phyloP scores from a whole-genome alignment of 2,329 filamentous ascomycete genomes.

The Beauveria asiatica region DNA sequence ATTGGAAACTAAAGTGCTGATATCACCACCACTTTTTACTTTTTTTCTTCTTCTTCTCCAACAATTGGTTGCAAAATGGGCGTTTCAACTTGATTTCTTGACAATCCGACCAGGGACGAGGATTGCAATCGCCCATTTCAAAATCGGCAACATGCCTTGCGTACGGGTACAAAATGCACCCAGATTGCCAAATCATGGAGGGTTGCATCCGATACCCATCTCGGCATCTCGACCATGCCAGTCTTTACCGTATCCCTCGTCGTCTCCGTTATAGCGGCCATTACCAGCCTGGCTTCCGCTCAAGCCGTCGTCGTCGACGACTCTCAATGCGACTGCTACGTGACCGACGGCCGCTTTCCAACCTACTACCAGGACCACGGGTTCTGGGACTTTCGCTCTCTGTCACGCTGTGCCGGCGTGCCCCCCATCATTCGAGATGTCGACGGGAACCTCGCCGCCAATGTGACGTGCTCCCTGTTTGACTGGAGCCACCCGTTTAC shows the following conservation, averaged over 20 bases:
- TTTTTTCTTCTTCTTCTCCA: background rate
- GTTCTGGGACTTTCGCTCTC: constrained; percentile 25
- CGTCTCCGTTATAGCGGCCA: background rate
- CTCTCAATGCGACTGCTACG: constrained; percentile 22
- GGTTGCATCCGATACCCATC: background rate
- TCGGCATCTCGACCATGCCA: background rate
- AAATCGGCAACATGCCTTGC: background rate
- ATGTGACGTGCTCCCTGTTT: constrained; percentile 28
- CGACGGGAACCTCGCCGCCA: constrained; percentile 23
- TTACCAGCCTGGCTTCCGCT: background rate
- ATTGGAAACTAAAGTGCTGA: background rate
- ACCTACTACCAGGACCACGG: constrained; percentile 19
- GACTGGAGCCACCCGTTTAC: constrained; percentile 21
- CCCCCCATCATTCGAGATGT: constrained; percentile 22
- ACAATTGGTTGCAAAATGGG: background rate
- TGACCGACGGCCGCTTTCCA: constrained; percentile 18
- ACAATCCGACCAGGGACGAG: background rate
- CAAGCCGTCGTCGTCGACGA: constrained; percentile 1
- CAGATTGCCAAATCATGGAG: background rate
- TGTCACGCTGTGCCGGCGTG: constrained; percentile 19
- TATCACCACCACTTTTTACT: background rate
- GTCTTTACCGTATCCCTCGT: background rate
- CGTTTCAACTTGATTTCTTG: background rate
- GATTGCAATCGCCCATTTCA: background rate
- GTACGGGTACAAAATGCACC: background rate